Evolutionary conservation across 192 early-diverging fungal species (phyloP), one percentile per base, ranked within the genome.

Genomic region (Mortierella claussenii): DNA sequence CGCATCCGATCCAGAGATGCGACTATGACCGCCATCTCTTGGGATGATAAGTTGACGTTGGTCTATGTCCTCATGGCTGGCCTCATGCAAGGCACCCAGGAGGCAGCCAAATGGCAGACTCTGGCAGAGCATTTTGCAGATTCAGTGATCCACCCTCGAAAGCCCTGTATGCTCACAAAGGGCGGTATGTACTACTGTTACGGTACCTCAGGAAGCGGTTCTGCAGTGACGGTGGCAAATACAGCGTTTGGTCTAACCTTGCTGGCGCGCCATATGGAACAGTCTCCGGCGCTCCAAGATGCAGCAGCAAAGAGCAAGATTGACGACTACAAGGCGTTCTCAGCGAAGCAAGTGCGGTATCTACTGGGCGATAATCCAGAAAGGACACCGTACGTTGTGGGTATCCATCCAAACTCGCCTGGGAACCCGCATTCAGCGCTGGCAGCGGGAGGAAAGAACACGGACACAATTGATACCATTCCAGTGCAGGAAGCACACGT

Each of bases 391-490:
- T 88, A 88, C 76, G 68, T 88, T 27, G 75, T 82, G 33, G 87
- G 87, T 50, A 74, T 88, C 9, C 85, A 87, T 55, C 65, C 75
- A 56, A 89, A 89, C 44, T 86, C 87, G 13, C 87, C 85, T 11
- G 18, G 55, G 15, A 86, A 88, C 36, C 83, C 85, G 37, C 87
- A 87, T 58, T 86, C 88, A 55, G 83, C 85, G 24, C 65, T 73
- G 30, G 86, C 88, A 1, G 79, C 85, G 5, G 88, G 88, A 15
- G 87, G 87, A 13, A 34, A n/a, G 4, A 70, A 54, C 6, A 65
- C 80, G 33, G 76, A 79, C 8, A 46, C 27, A 20, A 80, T 84
- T 24, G 78, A 85, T 17, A 57, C 78, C 33, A 31, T n/a, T 3
- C 87, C 86, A n/a, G 45, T 53, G 3, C 50, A 40, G 12, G 78